Base-by-base conservation (phyloP, 805 yeast genomes). In the Lachancea waltii region DNA sequence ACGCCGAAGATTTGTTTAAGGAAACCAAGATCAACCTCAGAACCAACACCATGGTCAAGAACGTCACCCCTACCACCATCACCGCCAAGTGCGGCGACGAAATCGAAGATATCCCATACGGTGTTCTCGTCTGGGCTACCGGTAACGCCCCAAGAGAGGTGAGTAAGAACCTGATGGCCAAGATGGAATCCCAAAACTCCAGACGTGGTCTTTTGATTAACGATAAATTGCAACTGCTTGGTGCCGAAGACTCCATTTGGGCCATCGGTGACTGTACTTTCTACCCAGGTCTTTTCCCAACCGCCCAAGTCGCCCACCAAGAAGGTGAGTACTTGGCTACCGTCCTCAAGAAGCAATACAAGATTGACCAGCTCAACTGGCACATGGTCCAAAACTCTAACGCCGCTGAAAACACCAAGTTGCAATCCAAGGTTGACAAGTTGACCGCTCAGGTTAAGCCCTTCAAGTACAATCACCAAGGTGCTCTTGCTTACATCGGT, bases 271-370 rank as follows among this genome's bases (percentile, higher is more conserved):
- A 89, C 68, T 89, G 97, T 68, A 85, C 97, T 26, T 79, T 82
- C 62, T 70, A 75, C 44, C 84, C 92, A 47, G 85, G 85, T 60
- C 79, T 77, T 51, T 92, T 95, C 30, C 97, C 97, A 51, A 89
- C 97, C 45, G 97, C 97, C 18, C 97, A 89, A 72, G 97, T 87
- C 40, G 97, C 97, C 29, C 79, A 86, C 67, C 97, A 89, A 70
- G 85, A 89, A 66, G 97, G 96, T 61, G 69, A 72, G 41, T 89
- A 75, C 65, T 73, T 89, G 49, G 92, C 89, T 40, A 67, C 69
- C 23, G 76, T 79, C 48, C 81, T 89, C 62, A 73, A 75, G 58
- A 79, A 72, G 50, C 64, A 78, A 52, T 69, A 79, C 50, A 75
- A 75, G 50, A 68, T 80, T 41, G 87, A 81, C 38, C 68, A 74